Evolutionary conservation across 2,329 filamentous ascomycete species (phyloP), one percentile per base, ranked within the genome.

Genomic region (Tolypocladium endophyticum): DNA sequence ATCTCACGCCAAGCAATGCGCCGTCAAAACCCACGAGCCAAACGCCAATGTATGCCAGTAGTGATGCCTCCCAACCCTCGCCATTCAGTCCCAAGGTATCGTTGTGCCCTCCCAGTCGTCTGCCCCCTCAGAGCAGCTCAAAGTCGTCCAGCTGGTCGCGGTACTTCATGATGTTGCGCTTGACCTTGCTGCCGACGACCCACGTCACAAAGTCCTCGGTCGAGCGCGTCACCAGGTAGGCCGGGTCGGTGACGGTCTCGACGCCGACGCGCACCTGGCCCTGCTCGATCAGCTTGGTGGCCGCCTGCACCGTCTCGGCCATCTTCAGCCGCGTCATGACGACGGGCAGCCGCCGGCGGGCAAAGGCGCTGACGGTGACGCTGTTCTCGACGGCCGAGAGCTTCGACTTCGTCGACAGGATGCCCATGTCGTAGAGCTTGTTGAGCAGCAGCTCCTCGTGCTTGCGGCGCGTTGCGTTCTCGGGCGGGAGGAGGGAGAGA

Each of bases 131-230:
- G 68, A 96, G 77, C 71, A 97, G 77, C 77, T 97, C 93, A 70
- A 96, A 97, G 76, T 97, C 93, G 76, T 97, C 93, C 75, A 97
- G 76, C 79, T 96, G 90, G 74, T 97, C 92, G 67, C 91, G 86
- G 73, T 97, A 97, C 76, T 90, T 90, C 84, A 96, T 87, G 64
- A 97, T 96, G 71, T 92, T 94, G 71, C 89, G 84, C 87, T 96
- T 96, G 73, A 97, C 92, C 88, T 97, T 97, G 75, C 90, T 95
- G 61, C 90, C 91, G 68, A 95, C 90, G 12, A 93, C 88, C 93
- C 93, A 97, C 0, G 93, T 97, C 23, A 97, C 89, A 72, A 95
- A 96, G 76, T 97, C 93, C 76, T 97, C 93, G 82, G 96, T 90
- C 62, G 86, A 89, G 64, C 92, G 81, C 43, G 90, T 94, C 9